Evolutionary conservation across 2,329 filamentous ascomycete species (phyloP), one percentile per base, ranked within the genome.

Genomic region (Colletotrichum eleusines): DNA sequence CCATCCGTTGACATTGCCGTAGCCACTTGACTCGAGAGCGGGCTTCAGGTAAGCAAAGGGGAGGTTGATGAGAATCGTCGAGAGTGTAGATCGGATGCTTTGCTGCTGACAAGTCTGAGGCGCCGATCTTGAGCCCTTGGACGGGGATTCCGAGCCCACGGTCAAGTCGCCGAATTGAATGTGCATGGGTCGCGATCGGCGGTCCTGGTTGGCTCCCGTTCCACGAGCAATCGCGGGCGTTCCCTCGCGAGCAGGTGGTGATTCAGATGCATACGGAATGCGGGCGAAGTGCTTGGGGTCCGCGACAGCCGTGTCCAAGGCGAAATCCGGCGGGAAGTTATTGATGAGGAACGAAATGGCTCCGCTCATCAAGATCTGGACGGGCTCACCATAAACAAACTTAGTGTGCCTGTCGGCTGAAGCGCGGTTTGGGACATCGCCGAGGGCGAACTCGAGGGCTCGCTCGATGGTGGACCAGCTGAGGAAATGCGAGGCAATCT

Each of bases 81-180:
- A 94, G 6, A 94, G 81, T 0, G 86, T 79, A 0, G 84, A 83
- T 31, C 85, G 84, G 38, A 84, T 63, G 40, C 23, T 58, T 26
- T 54, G 67, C 46, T 73, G 71, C 61, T 68, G 66, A 1, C 63
- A 28, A 11, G 57, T 48, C 23, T 63, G 53, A 4, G 57, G 28
- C 14, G 44, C 40, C 7, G 48, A 18, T 5, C 64, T 68, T 1
- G 73, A 72, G 51, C 78, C 79, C 48, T 81, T 81, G 3, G 81
- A 78, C 9, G 74, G 74, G 12, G 74, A 54, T 11, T 73, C 75
- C 40, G 73, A 74, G 28, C 76, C 69, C 72, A 81, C 60, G 75
- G 88, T 82, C 26, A 91, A 81, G 73, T 93, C 91, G n/a, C 92
- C 92, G 75, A 94, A 94, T 71, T 90, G 88, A 63, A 94, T 93